Evolutionary conservation across 306 rosid genomes (phyloP).

Genomic region (Amphicarpaea edgeworthii): DNA sequence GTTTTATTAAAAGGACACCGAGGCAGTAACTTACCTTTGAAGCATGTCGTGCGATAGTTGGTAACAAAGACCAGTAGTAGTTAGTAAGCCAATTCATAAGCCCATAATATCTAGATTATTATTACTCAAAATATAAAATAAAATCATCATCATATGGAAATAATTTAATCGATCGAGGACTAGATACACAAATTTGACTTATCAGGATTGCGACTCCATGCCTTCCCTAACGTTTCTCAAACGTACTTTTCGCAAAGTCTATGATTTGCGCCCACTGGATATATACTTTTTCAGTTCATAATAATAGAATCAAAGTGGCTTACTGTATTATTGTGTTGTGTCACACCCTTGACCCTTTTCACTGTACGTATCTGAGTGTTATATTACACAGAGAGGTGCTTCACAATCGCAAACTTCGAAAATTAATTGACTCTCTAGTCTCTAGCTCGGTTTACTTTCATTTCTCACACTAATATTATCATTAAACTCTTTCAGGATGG

Average conservation of each 20-base stretch:
- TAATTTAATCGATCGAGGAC: constrained; percentile 45
- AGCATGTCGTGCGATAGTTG: constrained; percentile 48
- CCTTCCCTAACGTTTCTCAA: constrained; percentile 55
- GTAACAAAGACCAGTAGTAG: constrained; percentile 43
- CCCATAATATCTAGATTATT: constrained; percentile 32
- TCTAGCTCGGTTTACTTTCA: not conserved
- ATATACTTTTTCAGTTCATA: constrained; percentile 53
- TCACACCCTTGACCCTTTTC: constrained; percentile 41
- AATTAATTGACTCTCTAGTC: constrained; percentile 11
- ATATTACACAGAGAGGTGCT: constrained; percentile 37
- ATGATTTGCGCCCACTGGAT: too few species aligned
- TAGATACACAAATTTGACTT: constrained; percentile 37
- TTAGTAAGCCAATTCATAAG: constrained; percentile 44
- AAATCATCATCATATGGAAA: constrained; percentile 15
- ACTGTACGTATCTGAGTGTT: constrained; percentile 57
- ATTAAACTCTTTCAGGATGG: too few species aligned
- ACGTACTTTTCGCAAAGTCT: constrained; percentile 56
- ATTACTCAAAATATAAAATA: constrained; percentile 2
- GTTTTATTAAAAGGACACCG: constrained; percentile 33
- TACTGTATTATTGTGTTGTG: constrained; percentile 64
- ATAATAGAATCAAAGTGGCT: constrained; percentile 53
- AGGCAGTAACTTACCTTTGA: constrained; percentile 48
- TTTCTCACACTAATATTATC: too few species aligned
- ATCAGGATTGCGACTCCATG: constrained; percentile 50
- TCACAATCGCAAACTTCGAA: not conserved